These are phyloP conservation scores for Alternaria hordeiaustralica DNA, from an alignment of 2,329 filamentous ascomycete species.

Conservation along the genomic window DNA sequence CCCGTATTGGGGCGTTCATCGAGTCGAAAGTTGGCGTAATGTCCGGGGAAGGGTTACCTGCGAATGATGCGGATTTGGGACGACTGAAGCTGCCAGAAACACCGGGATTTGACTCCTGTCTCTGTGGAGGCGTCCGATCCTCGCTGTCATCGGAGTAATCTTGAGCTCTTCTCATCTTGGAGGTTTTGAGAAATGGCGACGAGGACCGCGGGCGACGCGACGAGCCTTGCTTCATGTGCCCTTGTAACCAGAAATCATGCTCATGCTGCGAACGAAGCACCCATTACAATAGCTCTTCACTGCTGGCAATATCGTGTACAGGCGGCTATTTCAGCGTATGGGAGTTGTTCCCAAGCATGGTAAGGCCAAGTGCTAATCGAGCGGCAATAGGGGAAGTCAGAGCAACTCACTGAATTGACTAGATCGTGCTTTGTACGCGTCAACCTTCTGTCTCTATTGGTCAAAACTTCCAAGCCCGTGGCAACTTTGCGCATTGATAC, in stretches of 20 bases:
- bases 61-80: slow-evolving; percentile 9
- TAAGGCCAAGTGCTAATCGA: neutral
- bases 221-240: slow-evolving; percentile 19
- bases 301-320: slow-evolving; percentile 12
- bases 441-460: slow-evolving; percentile 26
- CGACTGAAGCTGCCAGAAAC: slow-evolving; percentile 21
- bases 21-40: slow-evolving; percentile 55
- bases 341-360: neutral
- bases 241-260: slow-evolving; percentile 25
- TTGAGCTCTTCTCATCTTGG: slow-evolving; percentile 34
- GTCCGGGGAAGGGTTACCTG: slow-evolving; percentile 28
- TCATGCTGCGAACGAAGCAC: slow-evolving; percentile 34
- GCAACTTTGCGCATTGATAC: slow-evolving; percentile 34
- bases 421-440: slow-evolving; percentile 26
- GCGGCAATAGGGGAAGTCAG: neutral
- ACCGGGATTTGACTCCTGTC: slow-evolving; percentile 21
- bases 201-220: slow-evolving; percentile 16
- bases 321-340: slow-evolving; percentile 21
- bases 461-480: slow-evolving; percentile 25
- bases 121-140: slow-evolving; percentile 27
- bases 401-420: slow-evolving; percentile 28
- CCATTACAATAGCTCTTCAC: slow-evolving; percentile 29
- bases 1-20: slow-evolving; percentile 40
- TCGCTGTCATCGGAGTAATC: slow-evolving; percentile 28
- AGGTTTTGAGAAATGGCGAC: slow-evolving; percentile 17